Conservation (phyloP, 345 rosid species). For the Raphanus raphanistrum region DNA sequence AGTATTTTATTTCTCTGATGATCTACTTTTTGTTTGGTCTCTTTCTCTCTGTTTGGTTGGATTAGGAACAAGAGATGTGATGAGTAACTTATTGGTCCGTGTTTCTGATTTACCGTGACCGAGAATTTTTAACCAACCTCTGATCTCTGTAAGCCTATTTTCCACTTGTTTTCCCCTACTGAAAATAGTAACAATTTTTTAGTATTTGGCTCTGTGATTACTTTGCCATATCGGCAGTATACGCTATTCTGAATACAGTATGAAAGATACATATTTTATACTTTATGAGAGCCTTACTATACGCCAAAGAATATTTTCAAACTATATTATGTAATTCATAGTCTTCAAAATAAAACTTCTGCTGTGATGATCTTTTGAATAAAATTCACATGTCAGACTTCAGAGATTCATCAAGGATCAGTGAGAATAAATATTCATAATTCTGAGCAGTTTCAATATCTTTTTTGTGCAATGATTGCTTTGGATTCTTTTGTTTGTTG, state of each 20-base stretch:
- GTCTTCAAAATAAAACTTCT: not conserved
- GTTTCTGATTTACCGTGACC: conserved; percentile 44
- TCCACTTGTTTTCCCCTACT: not conserved
- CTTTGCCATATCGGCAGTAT: conserved; percentile 31
- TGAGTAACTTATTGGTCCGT: conserved; percentile 44
- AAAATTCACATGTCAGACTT: conserved; percentile 44
- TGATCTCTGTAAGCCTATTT: conserved; percentile 32
- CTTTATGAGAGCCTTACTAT: conserved; percentile 18
- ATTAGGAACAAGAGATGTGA: conserved; percentile 24
- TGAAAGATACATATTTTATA: conserved; percentile 3
- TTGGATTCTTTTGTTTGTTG: not conserved
- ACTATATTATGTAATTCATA: not conserved
- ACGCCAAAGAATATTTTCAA: not conserved
- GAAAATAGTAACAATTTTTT: not conserved
- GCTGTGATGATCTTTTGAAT: conserved; percentile 40
- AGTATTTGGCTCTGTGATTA: conserved; percentile 26
- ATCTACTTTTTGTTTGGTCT: not conserved
- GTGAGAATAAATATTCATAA: not conserved
- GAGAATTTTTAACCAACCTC: conserved; percentile 36
- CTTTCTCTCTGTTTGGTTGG: not conserved
- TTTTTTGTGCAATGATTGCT: not conserved
- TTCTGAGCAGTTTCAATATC: not conserved
- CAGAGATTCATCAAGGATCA: conserved; percentile 31
- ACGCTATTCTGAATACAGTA: conserved; percentile 37
- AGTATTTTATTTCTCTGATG: conserved; percentile 46